Conservation (phyloP, 2,329 filamentous ascomycete genomes). For the Ceratocystis lukuohia region DNA sequence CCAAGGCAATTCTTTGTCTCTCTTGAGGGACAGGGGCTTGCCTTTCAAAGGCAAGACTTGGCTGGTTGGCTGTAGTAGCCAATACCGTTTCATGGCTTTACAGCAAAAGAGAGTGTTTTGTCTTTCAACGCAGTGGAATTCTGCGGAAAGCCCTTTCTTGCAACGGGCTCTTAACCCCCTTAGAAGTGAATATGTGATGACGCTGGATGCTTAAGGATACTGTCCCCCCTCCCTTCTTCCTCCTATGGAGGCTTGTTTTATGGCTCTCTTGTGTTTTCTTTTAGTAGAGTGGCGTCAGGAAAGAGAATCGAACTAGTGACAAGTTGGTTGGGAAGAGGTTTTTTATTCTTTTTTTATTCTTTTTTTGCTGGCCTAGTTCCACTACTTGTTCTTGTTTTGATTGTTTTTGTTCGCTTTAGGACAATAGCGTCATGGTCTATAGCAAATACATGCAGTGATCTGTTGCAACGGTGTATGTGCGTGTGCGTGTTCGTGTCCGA, state of each 20-base stretch:
- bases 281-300: conserved; percentile 5
- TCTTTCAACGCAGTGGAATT: conserved; percentile 17
- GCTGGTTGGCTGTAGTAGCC: not conserved
- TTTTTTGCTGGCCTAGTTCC: not conserved
- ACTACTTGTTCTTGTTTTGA: not conserved
- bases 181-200: too few relatives aligned
- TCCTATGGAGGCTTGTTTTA: too few relatives aligned
- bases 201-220: too few relatives aligned
- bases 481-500: not conserved
- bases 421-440: too few relatives aligned
- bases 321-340: too few relatives aligned
- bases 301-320: too few relatives aligned
- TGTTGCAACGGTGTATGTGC: not conserved
- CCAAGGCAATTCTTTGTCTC: not conserved
- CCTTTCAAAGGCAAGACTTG: not conserved
- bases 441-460: too few relatives aligned
- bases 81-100: not conserved
- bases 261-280: too few relatives aligned
- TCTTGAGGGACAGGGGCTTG: not conserved
- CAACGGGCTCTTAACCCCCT: not conserved
- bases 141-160: conserved; percentile 17
- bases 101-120: conserved; percentile 10
- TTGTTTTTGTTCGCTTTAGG: too few relatives aligned
- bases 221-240: not conserved
- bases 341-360: not conserved